Evolutionary conservation across 1,284 basidiomycete genomes (phyloP).

Genomic region (Cerioporus squamosus): DNA sequence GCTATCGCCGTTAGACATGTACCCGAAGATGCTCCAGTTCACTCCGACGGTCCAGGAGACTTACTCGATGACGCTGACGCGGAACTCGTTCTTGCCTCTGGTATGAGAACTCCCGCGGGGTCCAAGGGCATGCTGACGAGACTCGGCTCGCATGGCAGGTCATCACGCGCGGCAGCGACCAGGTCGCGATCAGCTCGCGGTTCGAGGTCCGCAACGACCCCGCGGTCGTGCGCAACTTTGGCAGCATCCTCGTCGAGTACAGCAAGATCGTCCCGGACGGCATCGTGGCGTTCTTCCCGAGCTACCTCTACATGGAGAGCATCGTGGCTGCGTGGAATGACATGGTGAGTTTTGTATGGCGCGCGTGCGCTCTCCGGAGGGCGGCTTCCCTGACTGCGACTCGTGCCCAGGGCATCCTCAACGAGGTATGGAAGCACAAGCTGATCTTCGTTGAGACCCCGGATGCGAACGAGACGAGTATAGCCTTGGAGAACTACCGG

Average conservation of each 20-base stretch:
- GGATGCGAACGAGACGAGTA: conserved; percentile 98
- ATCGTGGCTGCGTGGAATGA: conserved; percentile 99
- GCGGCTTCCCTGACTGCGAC: conserved; percentile 17
- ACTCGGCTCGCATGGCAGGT: conserved; percentile 59
- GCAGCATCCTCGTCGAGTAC: conserved; percentile 97
- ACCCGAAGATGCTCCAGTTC: conserved; percentile 99
- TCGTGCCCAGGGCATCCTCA: conserved; percentile 84
- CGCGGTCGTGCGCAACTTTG: conserved; percentile 98
- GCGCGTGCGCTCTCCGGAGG: neutral
- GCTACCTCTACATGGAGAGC: conserved; percentile 99
- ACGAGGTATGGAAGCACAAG: conserved; percentile 99
- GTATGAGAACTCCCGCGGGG: conserved; percentile 49
- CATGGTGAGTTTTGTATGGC: conserved; percentile 71
- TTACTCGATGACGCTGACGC: conserved; percentile 97
- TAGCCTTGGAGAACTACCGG: conserved; percentile 96
- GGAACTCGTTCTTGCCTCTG: conserved; percentile 97
- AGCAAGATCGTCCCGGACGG: conserved; percentile 98
- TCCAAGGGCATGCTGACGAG: neutral
- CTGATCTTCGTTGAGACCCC: conserved; percentile 99
- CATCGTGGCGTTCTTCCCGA: conserved; percentile 99
- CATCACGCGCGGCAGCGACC: conserved; percentile 97
- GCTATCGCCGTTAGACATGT: conserved; percentile 99
- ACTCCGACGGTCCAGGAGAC: conserved; percentile 97
- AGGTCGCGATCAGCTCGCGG: conserved; percentile 98
- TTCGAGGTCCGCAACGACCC: conserved; percentile 99